Evolutionary conservation across 2,329 filamentous ascomycete species (phyloP), one percentile per base, ranked within the genome.

Genomic region (Acrodontium crateriforme): DNA sequence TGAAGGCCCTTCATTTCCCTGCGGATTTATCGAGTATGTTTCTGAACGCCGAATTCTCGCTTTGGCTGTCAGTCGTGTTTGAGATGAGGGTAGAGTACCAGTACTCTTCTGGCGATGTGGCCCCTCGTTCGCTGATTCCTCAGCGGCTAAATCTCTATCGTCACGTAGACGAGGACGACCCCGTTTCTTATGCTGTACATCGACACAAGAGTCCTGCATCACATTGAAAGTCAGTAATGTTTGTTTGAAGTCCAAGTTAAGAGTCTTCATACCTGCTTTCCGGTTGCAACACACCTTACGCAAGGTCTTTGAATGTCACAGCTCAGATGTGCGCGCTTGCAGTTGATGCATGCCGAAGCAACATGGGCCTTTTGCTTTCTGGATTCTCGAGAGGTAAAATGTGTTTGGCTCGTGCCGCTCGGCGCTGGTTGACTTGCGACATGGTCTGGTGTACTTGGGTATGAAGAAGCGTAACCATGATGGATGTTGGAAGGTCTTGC

Each of bases 161-260:
- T 87, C 80, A 43, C 80, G 71, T 40, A 89, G 60, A 38, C 81
- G 68, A 34, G 81, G 81, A 26, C 81, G 68, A 22, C 81, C 81
- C 42, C 81, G 64, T 52, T 87, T 89, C 55, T 87, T 89, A 55
- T 89, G 81, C 47, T 83, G 77, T 18, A 89, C 80, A 53, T 89
- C 81, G 42, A 82, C 64, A 48, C 81, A 89, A 6, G 74, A 67
- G 32, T 84, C 78, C 62, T 87, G 65, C 9, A n/a, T 11, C 9
- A 18, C 7, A 10, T 24, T 13, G 22, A 20, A 15, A 24, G 12
- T 17, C 8, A n/a, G 22, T 13, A n/a, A 17, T 21, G 11, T 27
- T 36, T 11, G 9, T 12, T 10, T 8, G 22, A 14, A 15, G 10
- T 33, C 19, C 36, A 27, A 28, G 25, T 24, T 24, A 10, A 19